phyloP scores from a whole-genome alignment of 1,284 basidiomycete genomes.

The Takashimella tepidaria region DNA sequence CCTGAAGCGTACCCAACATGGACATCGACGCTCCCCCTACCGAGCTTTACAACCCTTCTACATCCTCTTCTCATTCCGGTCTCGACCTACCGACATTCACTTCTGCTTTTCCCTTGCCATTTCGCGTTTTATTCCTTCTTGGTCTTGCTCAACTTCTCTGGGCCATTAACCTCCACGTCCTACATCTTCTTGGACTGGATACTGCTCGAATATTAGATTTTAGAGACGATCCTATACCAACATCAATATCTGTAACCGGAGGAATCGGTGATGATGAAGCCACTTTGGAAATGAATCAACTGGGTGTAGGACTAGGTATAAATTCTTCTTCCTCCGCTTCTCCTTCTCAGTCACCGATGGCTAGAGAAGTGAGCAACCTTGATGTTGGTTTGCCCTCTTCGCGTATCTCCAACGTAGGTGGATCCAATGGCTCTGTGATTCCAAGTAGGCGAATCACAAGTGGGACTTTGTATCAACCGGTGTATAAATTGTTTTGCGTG shows the following conservation, averaged over 20 bases:
- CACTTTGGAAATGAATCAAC: background rate
- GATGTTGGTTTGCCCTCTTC: background rate
- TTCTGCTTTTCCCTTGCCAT: slow-evolving; percentile 68
- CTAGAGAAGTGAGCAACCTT: background rate
- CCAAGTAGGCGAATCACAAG: background rate
- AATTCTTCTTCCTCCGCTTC: background rate
- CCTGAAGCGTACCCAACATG: too few species aligned
- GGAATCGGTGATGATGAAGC: background rate
- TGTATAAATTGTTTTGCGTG: slow-evolving; percentile 62
- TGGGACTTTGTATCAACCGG: slow-evolving; percentile 53
- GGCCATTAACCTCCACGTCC: slow-evolving; percentile 81
- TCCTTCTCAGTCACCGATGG: too few species aligned
- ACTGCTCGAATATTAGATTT: slow-evolving; percentile 58
- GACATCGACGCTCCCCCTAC: slow-evolving; percentile 46
- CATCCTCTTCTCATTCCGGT: too few species aligned
- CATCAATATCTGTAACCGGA: background rate
- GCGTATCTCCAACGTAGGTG: background rate
- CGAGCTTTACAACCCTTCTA: background rate
- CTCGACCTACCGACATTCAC: slow-evolving; percentile 51
- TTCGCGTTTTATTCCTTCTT: slow-evolving; percentile 68
- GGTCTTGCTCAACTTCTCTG: slow-evolving; percentile 69
- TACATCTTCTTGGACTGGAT: slow-evolving; percentile 69
- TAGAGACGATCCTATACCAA: slow-evolving; percentile 17
- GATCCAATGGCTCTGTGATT: background rate
- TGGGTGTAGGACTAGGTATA: background rate